phyloP scores from a whole-genome alignment of 768 basidiomycete genomes.

The Hygrocybe punicea region DNA sequence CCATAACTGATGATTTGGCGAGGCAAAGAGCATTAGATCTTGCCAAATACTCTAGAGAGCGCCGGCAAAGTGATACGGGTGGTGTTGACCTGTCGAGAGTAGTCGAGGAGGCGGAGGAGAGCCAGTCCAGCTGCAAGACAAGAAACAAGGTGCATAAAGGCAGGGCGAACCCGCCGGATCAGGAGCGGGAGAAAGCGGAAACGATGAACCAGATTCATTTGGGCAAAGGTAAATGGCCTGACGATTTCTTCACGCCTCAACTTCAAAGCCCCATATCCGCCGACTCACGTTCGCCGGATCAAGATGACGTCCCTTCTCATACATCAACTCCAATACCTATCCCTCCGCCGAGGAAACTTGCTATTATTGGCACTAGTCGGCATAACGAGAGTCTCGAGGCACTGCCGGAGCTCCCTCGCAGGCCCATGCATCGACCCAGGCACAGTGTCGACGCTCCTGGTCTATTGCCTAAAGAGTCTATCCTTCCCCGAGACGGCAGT shows the following conservation, averaged over 20 bases:
- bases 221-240: conserved; percentile 79
- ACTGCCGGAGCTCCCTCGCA: conserved; percentile 47
- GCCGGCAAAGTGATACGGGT: conserved; percentile 61
- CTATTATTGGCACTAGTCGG: conserved; percentile 46
- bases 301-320: conserved; percentile 21
- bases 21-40: conserved; percentile 32
- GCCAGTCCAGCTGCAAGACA: conserved; percentile 44
- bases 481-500: conserved; percentile 52
- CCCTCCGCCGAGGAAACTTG: conserved; percentile 51
- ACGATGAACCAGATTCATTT: conserved; percentile 50
- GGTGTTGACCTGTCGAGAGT: conserved; percentile 63
- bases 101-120: conserved; percentile 67
- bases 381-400: conserved; percentile 48
- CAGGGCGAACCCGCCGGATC: conserved; percentile 3
- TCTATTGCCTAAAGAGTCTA: conserved; percentile 48
- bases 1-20: conserved; percentile 39
- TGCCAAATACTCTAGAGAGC: conserved; percentile 43
- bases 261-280: conserved; percentile 28
- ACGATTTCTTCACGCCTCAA: conserved; percentile 67
- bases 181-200: conserved; percentile 26
- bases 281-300: conserved; percentile 28
- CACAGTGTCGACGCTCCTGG: conserved; percentile 58
- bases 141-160: conserved; percentile 14
- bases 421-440: conserved; percentile 61
- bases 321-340: conserved; percentile 32